A percentile compares a stretch with the other conserved stretches of the same genome.
Conservation (phyloP, 306 rosid genomes). For the Fragaria ananassa region DNA sequence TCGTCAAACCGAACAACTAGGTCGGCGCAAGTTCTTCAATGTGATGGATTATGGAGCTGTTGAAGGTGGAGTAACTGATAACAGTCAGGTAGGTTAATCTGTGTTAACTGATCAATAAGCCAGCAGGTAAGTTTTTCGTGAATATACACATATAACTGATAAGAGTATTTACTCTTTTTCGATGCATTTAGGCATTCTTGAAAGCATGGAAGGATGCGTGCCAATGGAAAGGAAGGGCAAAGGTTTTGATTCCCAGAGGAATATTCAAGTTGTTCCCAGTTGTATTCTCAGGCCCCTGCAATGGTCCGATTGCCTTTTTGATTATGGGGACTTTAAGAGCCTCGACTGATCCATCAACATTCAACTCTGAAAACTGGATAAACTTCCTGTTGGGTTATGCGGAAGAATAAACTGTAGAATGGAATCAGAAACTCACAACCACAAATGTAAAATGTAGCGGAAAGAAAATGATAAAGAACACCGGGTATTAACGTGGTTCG, state of each 20-base stretch:
- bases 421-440: too few species aligned
- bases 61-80: slow-evolving; percentile 28
- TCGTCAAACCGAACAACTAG: neutral
- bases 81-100: slow-evolving; percentile 23
- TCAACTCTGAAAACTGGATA: slow-evolving; percentile 37
- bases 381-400: too few species aligned
- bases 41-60: slow-evolving; percentile 31
- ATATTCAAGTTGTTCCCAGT: slow-evolving; percentile 34
- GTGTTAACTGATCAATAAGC: neutral
- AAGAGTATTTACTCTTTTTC: neutral
- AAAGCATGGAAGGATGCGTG: slow-evolving; percentile 42
- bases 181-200: slow-evolving; percentile 32
- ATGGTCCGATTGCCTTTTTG: slow-evolving; percentile 33
- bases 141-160: too few species aligned
- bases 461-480: too few species aligned
- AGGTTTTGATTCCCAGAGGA: slow-evolving; percentile 41
- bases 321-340: slow-evolving; percentile 47
- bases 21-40: slow-evolving; percentile 20
- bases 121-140: too few species aligned
- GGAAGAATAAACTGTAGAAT: too few species aligned
- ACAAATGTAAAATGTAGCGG: too few species aligned
- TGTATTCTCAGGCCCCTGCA: slow-evolving; percentile 53
- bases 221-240: slow-evolving; percentile 30
- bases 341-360: slow-evolving; percentile 25
- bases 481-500: too few species aligned